These are phyloP conservation scores for Sodiomyces alkalinus DNA, from an alignment of 2,329 filamentous ascomycete species.

Conservation along the genomic window DNA sequence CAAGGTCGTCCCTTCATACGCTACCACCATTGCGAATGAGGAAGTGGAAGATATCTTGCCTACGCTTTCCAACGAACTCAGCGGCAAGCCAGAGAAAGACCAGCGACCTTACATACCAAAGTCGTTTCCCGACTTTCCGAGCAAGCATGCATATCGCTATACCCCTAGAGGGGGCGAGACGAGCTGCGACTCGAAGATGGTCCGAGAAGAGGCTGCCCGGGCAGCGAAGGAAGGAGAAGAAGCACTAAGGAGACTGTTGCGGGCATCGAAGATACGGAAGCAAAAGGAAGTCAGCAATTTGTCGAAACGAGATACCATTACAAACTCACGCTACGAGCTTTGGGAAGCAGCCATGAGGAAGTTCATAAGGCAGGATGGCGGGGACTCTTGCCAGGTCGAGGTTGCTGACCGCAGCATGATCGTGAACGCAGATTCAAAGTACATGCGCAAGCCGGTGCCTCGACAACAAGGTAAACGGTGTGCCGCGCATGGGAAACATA, in stretches of 20 bases:
- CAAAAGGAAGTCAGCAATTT: constrained; percentile 47
- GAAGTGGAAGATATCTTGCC: constrained; percentile 26
- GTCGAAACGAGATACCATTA: constrained; percentile 35
- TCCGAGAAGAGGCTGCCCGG: constrained; percentile 42
- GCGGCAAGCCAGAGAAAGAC: constrained; percentile 41
- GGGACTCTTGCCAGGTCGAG: constrained; percentile 26
- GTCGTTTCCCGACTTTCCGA: constrained; percentile 46
- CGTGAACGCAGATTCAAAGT: constrained; percentile 40
- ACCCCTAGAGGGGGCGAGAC: constrained; percentile 35
- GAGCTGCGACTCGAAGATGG: constrained; percentile 36
- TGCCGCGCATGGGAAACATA: too few species aligned
- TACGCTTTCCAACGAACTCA: constrained; percentile 37
- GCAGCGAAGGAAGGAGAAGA: constrained; percentile 48
- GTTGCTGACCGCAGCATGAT: constrained; percentile 50
- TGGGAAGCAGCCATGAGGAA: constrained; percentile 49
- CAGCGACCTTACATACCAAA: constrained; percentile 39
- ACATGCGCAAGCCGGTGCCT: constrained; percentile 37
- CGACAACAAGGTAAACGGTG: constrained; percentile 28
- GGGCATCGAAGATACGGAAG: constrained; percentile 47
- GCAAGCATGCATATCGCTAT: constrained; percentile 47
- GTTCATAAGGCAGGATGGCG: constrained; percentile 26
- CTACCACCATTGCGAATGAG: constrained; percentile 20
- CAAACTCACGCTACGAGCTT: constrained; percentile 38
- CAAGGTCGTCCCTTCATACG: constrained; percentile 22
- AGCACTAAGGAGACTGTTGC: constrained; percentile 41